These are phyloP conservation scores for Oropetium thomaeum DNA, from an alignment of 176 grass and related monocot species.

Conservation along the genomic window DNA sequence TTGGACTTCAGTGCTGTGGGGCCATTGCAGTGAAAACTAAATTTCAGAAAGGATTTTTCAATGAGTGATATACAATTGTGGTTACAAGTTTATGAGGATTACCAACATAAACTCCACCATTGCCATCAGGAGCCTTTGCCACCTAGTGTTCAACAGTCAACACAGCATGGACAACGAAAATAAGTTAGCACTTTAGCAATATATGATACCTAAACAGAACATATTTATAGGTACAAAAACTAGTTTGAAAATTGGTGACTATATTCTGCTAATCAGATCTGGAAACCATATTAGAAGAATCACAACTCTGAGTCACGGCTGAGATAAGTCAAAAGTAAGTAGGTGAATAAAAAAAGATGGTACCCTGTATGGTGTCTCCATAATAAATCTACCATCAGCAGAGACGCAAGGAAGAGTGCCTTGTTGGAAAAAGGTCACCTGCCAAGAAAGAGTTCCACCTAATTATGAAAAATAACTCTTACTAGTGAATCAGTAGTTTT, in stretches of 20 bases:
- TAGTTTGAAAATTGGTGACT: background rate
- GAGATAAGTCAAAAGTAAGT: background rate
- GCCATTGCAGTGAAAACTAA: conserved; percentile 13
- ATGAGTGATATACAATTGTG: background rate
- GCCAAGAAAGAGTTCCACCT: conserved; percentile 34
- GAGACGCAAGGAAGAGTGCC: conserved; percentile 94
- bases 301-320: background rate
- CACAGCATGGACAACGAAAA: background rate
- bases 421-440: conserved; percentile 99
- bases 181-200: conserved; percentile 16
- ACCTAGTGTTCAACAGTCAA: conserved; percentile 54
- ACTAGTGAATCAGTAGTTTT: conserved; percentile 4
- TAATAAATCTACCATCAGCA: conserved; percentile 93
- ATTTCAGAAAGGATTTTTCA: background rate
- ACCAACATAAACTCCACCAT: conserved; percentile 96
- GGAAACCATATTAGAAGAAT: background rate
- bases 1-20: conserved; percentile 72
- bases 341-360: background rate
- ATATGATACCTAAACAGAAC: background rate
- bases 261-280: background rate
- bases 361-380: conserved; percentile 96
- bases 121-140: conserved; percentile 96
- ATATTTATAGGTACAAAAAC: background rate
- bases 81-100: conserved; percentile 26
- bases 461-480: conserved; percentile 26